Evolutionary conservation across 2,329 filamentous ascomycete genomes (phyloP), one percentile per base, ranked within the genome.

Genomic region (Neonectria punicea): DNA sequence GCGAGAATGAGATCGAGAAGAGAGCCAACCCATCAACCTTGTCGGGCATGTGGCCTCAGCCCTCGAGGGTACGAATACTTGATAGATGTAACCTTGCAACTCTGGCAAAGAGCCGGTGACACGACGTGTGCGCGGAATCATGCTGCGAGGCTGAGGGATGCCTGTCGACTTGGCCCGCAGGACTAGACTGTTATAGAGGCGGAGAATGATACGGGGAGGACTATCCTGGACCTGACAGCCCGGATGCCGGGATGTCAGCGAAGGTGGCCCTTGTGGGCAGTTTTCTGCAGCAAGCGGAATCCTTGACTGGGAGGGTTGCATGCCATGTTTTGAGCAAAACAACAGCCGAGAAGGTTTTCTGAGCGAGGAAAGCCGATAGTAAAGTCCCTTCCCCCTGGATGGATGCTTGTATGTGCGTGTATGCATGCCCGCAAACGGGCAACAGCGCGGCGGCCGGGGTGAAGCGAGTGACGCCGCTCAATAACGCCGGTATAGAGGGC

Each of bases 111-210:
- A 44, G 53, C n/a, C 20, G 16, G 16, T 39, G 54, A 47, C 28
- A 57, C 14, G 54, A 49, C 43, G 4, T 10, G 39, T 16, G 43
- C 25, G 9, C 25, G 30, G 34, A 51, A 56, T 55, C 53, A 56
- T 44, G 13, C 20, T 18, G 43, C 39, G 22, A 58, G 20, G 39
- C 34, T 36, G 28, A 53, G 46, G 30, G 11, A 49, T 53, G 60
- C 41, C 14, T 25, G 49, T 47, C 18, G 51, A 34, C 20, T 18
- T 51, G 53, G 39, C 53, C 41, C 46, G 47, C 20, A 54, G 53
- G 43, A 20, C 58, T 39, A 55, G 58, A 55, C 53, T 62, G 59
- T 56, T 62, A 57, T 46, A 39, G 36, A 39, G 36, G 36, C 36
- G 5, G 5, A 56, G 46, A 57, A 47, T 58, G 60, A 36, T 53